phyloP scores from a whole-genome alignment of 441 rosid genomes.

The Corymbia citriodora region DNA sequence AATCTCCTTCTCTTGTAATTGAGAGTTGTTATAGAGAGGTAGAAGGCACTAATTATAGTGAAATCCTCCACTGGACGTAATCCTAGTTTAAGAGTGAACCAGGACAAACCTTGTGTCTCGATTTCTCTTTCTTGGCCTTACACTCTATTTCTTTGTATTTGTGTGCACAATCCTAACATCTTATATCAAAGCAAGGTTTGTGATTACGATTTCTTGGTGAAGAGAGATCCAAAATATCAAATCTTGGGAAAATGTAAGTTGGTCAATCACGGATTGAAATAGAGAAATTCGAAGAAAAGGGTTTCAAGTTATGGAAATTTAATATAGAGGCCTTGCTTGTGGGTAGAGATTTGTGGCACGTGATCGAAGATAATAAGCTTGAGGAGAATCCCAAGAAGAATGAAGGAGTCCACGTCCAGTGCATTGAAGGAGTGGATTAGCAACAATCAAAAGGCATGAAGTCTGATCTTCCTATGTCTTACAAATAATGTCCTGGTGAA shows the following conservation, averaged over 20 bases:
- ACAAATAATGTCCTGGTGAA: not conserved
- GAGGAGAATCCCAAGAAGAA: not conserved
- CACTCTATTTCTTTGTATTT: not conserved
- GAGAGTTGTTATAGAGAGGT: not conserved
- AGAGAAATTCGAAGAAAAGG: not conserved
- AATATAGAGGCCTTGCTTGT: not conserved
- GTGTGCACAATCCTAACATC: not conserved
- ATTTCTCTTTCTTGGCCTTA: not conserved
- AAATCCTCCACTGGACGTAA: not conserved
- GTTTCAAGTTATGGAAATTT: not conserved
- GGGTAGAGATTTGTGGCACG: not conserved
- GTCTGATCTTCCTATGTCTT: not conserved
- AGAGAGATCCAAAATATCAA: not conserved
- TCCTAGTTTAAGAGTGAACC: not conserved
- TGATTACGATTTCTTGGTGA: not conserved
- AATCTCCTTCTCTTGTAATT: not conserved
- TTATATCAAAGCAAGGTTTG: not conserved
- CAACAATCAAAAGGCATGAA: not conserved
- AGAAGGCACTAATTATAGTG: not conserved
- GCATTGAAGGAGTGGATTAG: not conserved
- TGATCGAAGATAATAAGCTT: not conserved
- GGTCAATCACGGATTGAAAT: not conserved
- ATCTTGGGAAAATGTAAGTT: not conserved
- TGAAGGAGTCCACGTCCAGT: not conserved
- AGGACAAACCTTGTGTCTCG: not conserved